Evolutionary conservation across 192 early-diverging fungal genomes (phyloP).

Genomic region (Backusella circina): DNA sequence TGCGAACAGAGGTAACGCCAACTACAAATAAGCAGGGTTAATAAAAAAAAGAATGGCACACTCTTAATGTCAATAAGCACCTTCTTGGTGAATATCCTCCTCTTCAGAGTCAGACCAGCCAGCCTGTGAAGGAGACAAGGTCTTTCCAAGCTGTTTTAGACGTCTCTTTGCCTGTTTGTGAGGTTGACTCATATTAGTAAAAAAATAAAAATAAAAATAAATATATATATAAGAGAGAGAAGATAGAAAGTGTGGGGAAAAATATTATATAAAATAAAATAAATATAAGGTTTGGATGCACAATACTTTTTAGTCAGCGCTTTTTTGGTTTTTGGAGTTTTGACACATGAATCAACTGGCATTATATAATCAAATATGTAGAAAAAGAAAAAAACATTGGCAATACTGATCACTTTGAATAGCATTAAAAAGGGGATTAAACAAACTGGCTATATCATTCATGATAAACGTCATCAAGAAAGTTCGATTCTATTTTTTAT

Average conservation of each 20-base stretch:
- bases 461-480: background rate
- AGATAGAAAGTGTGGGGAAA: slow-evolving; percentile 1
- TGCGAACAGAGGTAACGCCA: slow-evolving; percentile 42
- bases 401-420: too few species aligned
- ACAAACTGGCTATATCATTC: too few species aligned
- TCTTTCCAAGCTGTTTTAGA: slow-evolving; percentile 30
- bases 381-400: too few species aligned
- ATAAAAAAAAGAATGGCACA: background rate
- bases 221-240: background rate
- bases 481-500: background rate
- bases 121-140: slow-evolving; percentile 9
- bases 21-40: slow-evolving; percentile 17
- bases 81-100: slow-evolving; percentile 26
- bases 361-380: background rate
- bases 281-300: background rate
- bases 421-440: too few species aligned
- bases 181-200: background rate
- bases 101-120: slow-evolving; percentile 36
- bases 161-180: slow-evolving; percentile 28
- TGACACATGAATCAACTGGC: background rate
- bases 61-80: background rate
- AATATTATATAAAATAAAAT: background rate
- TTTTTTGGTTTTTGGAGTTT: background rate
- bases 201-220: background rate
- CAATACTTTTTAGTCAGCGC: slow-evolving; percentile 2